Base-by-base conservation (phyloP, 2,329 filamentous ascomycete species). In the Nannizziopsis barbatae region DNA sequence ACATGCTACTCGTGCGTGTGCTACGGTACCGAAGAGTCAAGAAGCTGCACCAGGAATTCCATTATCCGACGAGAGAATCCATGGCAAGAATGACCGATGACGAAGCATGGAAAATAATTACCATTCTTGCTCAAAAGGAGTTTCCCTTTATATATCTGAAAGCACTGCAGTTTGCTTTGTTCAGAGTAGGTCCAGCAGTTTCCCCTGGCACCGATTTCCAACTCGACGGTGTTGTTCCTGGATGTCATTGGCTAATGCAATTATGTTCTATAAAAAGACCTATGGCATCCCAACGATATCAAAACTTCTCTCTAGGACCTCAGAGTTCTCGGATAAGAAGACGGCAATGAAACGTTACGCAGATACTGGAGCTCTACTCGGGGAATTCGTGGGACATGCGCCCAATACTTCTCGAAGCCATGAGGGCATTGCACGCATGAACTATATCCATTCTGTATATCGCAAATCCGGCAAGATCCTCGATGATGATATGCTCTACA, bases 401-500 rank as follows among this genome's bases (percentile, higher is more conserved):
- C 70, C 71, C 0, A 59, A 65, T 11, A 72, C 71, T 0, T 58
- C 63, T 2, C 69, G 76, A 2, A 62, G 66, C 4, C 62, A 66
- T 2, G 65, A 72, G n/a, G 76, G 75, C 2, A 70, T 83, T 41
- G 74, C 78, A 3, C 74, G 80, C 31, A 78, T 81, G 67, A 83
- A 83, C 58, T 83, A 73, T 57, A 65, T 84, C 2, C 81, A 84
- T 60, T 62, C 63, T 17, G 62, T 68, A 2, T 82, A 83, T 59
- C 74, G 74, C 42, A 69, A 72, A 42, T 66, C 74, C 0, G 76
- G 76, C 35, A 75, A 75, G 55, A 84, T 84, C 53, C 68, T 68
- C 4, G 75, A 83, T 41, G 69, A 73, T 11, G 81, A 84, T 53
- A 72, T 83, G 68, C 68, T 84, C 0, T 83, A 81, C 61, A 84